Conservation (phyloP, 345 rosid species). For the Aquilaria malaccensis region DNA sequence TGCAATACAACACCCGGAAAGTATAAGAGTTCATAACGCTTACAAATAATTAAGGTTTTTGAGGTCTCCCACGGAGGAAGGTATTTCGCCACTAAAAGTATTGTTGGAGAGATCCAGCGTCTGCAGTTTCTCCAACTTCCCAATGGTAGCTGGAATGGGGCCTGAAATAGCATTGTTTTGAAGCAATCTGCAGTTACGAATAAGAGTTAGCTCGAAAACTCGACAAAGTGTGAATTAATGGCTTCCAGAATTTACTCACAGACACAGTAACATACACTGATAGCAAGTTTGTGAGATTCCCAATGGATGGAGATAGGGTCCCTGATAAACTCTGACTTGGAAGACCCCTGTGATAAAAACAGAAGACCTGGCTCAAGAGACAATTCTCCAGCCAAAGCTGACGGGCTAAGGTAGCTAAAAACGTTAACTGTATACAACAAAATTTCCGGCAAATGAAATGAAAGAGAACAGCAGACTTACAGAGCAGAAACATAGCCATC, state of each 20-base stretch:
- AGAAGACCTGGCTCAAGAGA: constrained; percentile 1
- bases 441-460: not conserved
- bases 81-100: constrained; percentile 66
- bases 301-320: constrained; percentile 75
- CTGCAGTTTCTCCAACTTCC: constrained; percentile 79
- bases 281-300: constrained; percentile 75
- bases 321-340: constrained; percentile 98
- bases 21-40: constrained; percentile 16
- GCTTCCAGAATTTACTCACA: not conserved
- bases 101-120: constrained; percentile 96
- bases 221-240: not conserved
- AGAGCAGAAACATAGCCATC: constrained; percentile 84
- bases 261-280: constrained; percentile 59
- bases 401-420: constrained; percentile 2
- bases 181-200: constrained; percentile 55
- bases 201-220: not conserved
- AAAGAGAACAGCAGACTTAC: constrained; percentile 43
- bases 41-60: constrained; percentile 80
- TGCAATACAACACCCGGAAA: not conserved
- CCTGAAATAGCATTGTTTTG: constrained; percentile 93
- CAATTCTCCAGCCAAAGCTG: not conserved
- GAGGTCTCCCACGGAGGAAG: constrained; percentile 69
- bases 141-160: constrained; percentile 68
- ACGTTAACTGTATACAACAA: not conserved
- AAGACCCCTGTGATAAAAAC: constrained; percentile 53